These are phyloP conservation scores for Neonectria sp. DNA, from an alignment of 2,329 filamentous ascomycete species.

Conservation along the genomic window DNA sequence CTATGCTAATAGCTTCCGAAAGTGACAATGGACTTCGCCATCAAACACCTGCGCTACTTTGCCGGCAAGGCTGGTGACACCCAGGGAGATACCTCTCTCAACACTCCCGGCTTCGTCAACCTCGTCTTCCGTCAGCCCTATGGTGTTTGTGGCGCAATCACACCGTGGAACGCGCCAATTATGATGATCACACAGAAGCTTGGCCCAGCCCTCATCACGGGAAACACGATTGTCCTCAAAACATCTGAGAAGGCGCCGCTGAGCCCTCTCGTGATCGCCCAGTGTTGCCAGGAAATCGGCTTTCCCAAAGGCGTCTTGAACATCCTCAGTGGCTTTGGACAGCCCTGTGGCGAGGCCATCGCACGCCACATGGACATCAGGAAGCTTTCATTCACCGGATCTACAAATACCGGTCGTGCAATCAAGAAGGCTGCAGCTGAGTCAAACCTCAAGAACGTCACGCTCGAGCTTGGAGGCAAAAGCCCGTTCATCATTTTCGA, in stretches of 20 bases:
- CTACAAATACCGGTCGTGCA: slow-evolving; percentile 76
- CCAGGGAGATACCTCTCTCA: slow-evolving; percentile 44
- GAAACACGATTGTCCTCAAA: slow-evolving; percentile 38
- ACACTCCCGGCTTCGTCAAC: slow-evolving; percentile 63
- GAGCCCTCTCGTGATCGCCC: slow-evolving; percentile 53
- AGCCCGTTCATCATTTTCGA: slow-evolving; percentile 76
- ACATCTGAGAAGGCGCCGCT: slow-evolving; percentile 37
- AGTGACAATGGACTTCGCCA: slow-evolving; percentile 31
- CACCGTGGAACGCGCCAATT: slow-evolving; percentile 70
- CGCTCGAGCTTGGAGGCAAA: slow-evolving; percentile 79
- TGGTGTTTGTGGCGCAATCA: slow-evolving; percentile 69
- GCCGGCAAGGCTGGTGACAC: too few relatives aligned
- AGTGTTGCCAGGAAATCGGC: slow-evolving; percentile 54
- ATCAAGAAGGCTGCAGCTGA: slow-evolving; percentile 81
- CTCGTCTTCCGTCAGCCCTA: slow-evolving; percentile 64
- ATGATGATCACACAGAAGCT: slow-evolving; percentile 61
- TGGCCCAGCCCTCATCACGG: slow-evolving; percentile 30
- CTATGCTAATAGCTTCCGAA: too few relatives aligned
- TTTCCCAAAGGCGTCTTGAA: slow-evolving; percentile 85
- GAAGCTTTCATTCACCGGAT: slow-evolving; percentile 84
- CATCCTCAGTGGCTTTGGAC: slow-evolving; percentile 78
- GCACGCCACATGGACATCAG: slow-evolving; percentile 78
- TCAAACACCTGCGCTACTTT: slow-evolving; percentile 44
- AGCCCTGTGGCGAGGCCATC: slow-evolving; percentile 76
- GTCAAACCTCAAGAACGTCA: slow-evolving; percentile 75